Percentiles rank a stretch among this genome's conserved stretches.
Evolutionary conservation across 306 rosid genomes (phyloP).

Genomic region (Prunus padus): DNA sequence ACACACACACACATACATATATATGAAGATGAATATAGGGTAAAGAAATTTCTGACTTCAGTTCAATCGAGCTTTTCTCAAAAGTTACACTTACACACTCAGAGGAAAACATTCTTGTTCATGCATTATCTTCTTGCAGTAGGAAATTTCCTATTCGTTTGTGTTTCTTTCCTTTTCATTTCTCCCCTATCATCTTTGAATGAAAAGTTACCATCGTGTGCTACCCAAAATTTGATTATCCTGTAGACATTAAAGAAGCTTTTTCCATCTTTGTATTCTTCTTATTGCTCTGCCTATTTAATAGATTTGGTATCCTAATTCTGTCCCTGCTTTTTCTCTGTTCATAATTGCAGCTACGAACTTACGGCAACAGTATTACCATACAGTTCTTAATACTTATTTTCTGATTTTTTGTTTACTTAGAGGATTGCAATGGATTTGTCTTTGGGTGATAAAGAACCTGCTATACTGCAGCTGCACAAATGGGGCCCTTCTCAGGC

Average conservation of each 20-base stretch:
- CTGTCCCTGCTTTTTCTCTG: neutral
- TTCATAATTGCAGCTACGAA: slow-evolving; percentile 11
- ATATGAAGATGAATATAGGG: no score
- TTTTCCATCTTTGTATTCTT: neutral
- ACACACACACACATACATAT: no score
- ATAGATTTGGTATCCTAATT: neutral
- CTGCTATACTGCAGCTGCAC: slow-evolving; percentile 70
- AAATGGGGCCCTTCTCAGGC: slow-evolving; percentile 64
- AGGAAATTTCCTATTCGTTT: neutral
- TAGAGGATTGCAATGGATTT: slow-evolving; percentile 56
- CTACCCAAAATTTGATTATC: neutral
- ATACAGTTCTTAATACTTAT: neutral
- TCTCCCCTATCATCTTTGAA: neutral
- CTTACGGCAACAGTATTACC: slow-evolving; percentile 4
- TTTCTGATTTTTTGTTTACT: neutral
- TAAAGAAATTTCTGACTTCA: neutral
- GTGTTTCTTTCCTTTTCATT: neutral
- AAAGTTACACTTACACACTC: neutral
- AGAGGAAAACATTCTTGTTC: neutral
- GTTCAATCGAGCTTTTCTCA: neutral
- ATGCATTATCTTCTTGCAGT: neutral
- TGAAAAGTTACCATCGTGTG: neutral
- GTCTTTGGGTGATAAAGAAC: slow-evolving; percentile 46
- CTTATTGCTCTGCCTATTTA: neutral
- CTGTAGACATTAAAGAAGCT: neutral